A percentile compares a stretch with the other conserved stretches of the same genome.
Evolutionary conservation across 2,329 filamentous ascomycete genomes (phyloP).

Genomic region (Aspergillus vadensis): DNA sequence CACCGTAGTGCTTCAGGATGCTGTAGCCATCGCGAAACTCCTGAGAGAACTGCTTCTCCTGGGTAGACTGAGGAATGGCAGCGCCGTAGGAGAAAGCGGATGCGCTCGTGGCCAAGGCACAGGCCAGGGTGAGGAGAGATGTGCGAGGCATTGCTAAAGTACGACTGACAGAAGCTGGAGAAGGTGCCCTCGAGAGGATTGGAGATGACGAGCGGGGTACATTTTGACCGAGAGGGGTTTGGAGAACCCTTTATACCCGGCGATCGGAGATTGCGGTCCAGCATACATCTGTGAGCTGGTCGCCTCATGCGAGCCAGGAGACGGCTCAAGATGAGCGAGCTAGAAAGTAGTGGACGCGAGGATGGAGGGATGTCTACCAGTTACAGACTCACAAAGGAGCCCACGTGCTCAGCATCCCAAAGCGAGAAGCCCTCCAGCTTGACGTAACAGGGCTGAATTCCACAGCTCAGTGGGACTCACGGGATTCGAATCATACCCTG

Average conservation of each 20-base stretch:
- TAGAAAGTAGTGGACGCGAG: background rate
- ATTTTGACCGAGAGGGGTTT: background rate
- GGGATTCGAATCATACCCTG: background rate
- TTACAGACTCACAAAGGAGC: background rate
- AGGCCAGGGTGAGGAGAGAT: background rate
- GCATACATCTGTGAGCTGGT: background rate
- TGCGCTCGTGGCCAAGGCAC: background rate
- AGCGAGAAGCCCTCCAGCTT: background rate
- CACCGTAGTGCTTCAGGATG: conserved; percentile 26
- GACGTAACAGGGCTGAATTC: background rate
- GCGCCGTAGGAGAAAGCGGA: conserved; percentile 6
- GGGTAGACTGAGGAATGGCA: background rate
- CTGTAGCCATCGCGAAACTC: conserved; percentile 23
- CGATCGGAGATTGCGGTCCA: background rate
- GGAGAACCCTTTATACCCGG: background rate
- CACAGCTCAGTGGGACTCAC: background rate
- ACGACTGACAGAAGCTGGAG: background rate
- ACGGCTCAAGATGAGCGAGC: background rate
- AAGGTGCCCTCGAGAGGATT: too few relatives aligned
- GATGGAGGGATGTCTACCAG: background rate
- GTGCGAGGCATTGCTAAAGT: background rate
- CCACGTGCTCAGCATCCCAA: conserved; percentile 7
- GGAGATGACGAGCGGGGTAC: background rate
- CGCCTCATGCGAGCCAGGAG: background rate
- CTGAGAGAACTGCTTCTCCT: conserved; percentile 15